phyloP scores from a whole-genome alignment of 2,329 filamentous ascomycete genomes.

The Penicillium sp. region DNA sequence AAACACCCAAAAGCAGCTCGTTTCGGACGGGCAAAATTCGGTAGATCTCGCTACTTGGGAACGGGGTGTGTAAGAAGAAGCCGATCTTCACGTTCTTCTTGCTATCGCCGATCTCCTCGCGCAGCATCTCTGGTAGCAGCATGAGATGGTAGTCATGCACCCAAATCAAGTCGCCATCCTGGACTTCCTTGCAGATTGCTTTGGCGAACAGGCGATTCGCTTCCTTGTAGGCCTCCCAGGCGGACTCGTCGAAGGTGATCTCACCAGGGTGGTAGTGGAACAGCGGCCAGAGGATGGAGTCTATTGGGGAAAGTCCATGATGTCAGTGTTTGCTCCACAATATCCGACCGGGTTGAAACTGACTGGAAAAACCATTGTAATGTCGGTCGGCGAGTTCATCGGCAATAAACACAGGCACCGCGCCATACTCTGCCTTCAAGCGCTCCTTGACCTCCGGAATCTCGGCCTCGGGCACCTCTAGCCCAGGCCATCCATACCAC shows the following conservation, averaged over 20 bases:
- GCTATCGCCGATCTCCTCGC: conserved; percentile 76
- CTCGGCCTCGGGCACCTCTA: conserved; percentile 86
- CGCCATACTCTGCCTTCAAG: conserved; percentile 82
- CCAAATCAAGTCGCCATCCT: conserved; percentile 95
- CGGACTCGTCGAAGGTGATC: conserved; percentile 94
- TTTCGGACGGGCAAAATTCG: conserved; percentile 91
- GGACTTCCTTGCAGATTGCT: conserved; percentile 79
- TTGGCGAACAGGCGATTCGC: conserved; percentile 92
- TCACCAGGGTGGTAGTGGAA: conserved; percentile 99
- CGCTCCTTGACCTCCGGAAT: conserved; percentile 70
- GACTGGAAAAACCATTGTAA: conserved; percentile 98
- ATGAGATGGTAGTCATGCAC: conserved; percentile 98
- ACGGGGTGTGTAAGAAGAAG: conserved; percentile 97
- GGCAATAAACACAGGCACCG: conserved; percentile 88
- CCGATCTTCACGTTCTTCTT: conserved; percentile 96
- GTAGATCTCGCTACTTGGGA: conserved; percentile 96
- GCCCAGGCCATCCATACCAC: conserved; percentile 97
- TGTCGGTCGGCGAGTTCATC: conserved; percentile 92
- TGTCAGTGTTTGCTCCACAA: neutral
- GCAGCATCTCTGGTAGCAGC: conserved; percentile 92
- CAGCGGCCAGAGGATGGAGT: conserved; percentile 96
- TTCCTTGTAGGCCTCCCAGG: conserved; percentile 89
- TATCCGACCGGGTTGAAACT: conserved; percentile 34
- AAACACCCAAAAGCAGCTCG: conserved; percentile 78
- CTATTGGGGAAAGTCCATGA: conserved; percentile 45